Conservation (phyloP, 2,329 filamentous ascomycete genomes). For the Raffaelea arxii region DNA sequence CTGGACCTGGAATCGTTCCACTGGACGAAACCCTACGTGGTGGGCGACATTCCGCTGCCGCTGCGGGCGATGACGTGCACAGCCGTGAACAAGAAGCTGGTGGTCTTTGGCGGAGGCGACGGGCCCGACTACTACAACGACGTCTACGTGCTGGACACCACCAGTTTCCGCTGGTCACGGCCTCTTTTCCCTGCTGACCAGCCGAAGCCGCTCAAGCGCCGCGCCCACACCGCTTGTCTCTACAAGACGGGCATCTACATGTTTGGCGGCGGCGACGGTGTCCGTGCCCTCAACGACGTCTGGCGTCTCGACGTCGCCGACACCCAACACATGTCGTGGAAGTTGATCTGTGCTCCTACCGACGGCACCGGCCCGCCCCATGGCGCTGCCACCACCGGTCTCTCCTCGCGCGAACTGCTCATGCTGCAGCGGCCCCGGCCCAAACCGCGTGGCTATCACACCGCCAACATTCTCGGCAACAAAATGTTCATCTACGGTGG, state of each 20-base stretch:
- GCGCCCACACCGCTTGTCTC: constrained; percentile 61
- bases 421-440: too few species aligned
- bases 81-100: constrained; percentile 57
- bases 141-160: constrained; percentile 61
- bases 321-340: constrained; percentile 58
- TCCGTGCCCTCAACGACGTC: constrained; percentile 61
- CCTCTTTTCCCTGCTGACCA: constrained; percentile 50
- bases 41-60: constrained; percentile 54
- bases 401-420: too few species aligned
- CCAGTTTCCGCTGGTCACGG: constrained; percentile 57
- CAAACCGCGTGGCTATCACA: constrained; percentile 60
- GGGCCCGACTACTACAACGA: constrained; percentile 64
- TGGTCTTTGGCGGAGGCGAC: constrained; percentile 61
- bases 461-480: constrained; percentile 62
- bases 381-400: background rate
- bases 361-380: constrained; percentile 4
- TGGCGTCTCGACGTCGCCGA: constrained; percentile 64
- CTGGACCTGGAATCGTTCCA: constrained; percentile 61
- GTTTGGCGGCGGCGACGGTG: constrained; percentile 62
- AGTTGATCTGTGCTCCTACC: constrained; percentile 40
- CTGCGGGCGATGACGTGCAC: constrained; percentile 64
- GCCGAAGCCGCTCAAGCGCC: constrained; percentile 45
- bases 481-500: constrained; percentile 65
- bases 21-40: constrained; percentile 56
- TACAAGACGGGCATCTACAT: constrained; percentile 63